Base-by-base conservation (phyloP, 108 stramenopile species). In the Fragilaria crotonensis region DNA sequence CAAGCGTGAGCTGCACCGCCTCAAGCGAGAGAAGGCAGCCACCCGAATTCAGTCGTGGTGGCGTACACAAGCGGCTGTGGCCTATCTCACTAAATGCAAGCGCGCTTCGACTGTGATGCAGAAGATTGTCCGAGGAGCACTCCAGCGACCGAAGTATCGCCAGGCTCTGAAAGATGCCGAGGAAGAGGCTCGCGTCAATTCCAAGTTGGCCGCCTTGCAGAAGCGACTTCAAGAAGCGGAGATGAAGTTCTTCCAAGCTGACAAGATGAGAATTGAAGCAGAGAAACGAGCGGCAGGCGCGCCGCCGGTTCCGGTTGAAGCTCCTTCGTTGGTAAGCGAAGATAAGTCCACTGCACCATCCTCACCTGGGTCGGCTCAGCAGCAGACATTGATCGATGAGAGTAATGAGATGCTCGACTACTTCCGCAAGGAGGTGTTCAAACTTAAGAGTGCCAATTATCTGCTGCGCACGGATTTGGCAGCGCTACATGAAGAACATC, bases 191-290 rank as follows among this genome's bases (percentile, higher is more conserved):
- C 14, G 17, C 9, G 52, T 62, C 31, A 62, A 62, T 21, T 32
- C 5, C 2, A 62, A 62, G 27, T 3, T 62, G 2, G 52, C 50
- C 1, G 61, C 61, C 50, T 41, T 62, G n/a, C 61, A 62, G 30
- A 25, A 22, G 20, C 29, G 52, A 18, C 25, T 62, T 5, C 33
- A 31, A 3, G 61, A 62, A 32, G 61, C 61, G 2, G 61, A 62
- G 32, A 52, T 62, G 52, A 62, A 62, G 28, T 62, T 11, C 30
- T 22, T 62, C 51, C n/a, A 62, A 52, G 61, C 61, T 2, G 45
- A 62, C 21, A 46, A 46, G 26, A 19, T 25, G 3, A 19, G 59
- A 3, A 31, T 51, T 31, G 47, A 60, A 51, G 59, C 59, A 2
- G 59, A 60, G 26, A 28, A 60, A 25, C 45, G 59, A 21, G 49